Percentiles rank a stretch among this genome's conserved stretches.
Evolutionary conservation across 2,329 filamentous ascomycete genomes (phyloP).

Genomic region (Ceratocystis destructans): DNA sequence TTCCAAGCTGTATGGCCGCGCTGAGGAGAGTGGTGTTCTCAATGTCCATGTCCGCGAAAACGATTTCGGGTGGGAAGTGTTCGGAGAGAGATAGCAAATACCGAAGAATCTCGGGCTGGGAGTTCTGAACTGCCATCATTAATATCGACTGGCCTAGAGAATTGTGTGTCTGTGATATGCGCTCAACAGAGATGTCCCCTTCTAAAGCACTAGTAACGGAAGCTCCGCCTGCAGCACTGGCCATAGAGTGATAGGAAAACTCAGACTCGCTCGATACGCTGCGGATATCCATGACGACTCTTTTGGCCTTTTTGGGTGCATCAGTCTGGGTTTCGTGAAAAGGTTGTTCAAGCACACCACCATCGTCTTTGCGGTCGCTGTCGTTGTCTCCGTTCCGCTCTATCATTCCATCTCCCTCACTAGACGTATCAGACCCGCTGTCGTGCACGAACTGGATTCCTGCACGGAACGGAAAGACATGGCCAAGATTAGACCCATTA

Average conservation of each 20-base stretch:
- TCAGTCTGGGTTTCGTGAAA: constrained; percentile 20
- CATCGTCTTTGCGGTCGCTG: constrained; percentile 31
- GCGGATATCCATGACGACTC: constrained; percentile 76
- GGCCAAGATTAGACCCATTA: constrained; percentile 49
- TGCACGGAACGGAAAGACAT: constrained; percentile 73
- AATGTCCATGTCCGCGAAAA: constrained; percentile 76
- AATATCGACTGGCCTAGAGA: constrained; percentile 66
- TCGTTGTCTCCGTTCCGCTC: constrained; percentile 1
- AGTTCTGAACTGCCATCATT: constrained; percentile 72
- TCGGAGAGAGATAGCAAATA: constrained; percentile 68
- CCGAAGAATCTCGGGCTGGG: constrained; percentile 54
- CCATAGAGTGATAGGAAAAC: constrained; percentile 59
- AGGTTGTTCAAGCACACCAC: constrained; percentile 22
- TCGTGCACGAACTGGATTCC: background rate
- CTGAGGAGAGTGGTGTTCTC: constrained; percentile 82
- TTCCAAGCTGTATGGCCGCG: constrained; percentile 75
- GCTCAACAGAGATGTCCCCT: constrained; percentile 74
- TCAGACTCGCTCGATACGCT: constrained; percentile 80
- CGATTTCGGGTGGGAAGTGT: constrained; percentile 55
- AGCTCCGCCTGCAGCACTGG: constrained; percentile 57
- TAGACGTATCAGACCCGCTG: constrained; percentile 27
- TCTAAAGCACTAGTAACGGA: constrained; percentile 62
- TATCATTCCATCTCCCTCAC: background rate
- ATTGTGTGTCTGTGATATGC: constrained; percentile 57
- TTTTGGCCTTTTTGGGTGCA: constrained; percentile 47